Percentiles rank a stretch among this genome's conserved stretches.
Conservation (phyloP, 148 eudicot genomes). For the Mesembryanthemum crystallinum region DNA sequence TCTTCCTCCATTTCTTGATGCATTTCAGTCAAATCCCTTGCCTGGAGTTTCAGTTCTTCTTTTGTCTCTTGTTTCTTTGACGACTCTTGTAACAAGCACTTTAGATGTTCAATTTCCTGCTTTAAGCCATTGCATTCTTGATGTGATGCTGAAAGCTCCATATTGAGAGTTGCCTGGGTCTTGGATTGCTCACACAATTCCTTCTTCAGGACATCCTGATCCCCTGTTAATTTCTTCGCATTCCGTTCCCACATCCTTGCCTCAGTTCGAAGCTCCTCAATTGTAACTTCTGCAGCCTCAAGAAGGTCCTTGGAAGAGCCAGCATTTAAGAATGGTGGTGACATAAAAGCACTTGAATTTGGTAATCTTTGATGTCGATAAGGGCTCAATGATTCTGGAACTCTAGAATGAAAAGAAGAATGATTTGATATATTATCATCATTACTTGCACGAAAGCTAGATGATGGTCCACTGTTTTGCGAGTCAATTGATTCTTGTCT, state of each 20-base stretch:
- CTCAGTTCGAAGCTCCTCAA: constrained; percentile 65
- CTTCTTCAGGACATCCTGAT: constrained; percentile 57
- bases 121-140: constrained; percentile 49
- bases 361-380: constrained; percentile 29
- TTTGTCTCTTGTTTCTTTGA: constrained; percentile 24
- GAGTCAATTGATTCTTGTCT: constrained; percentile 42
- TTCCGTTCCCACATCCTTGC: constrained; percentile 84
- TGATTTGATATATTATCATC: constrained; percentile 38
- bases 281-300: constrained; percentile 72
- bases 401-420: constrained; percentile 35
- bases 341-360: constrained; percentile 28
- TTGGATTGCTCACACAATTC: constrained; percentile 59
- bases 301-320: constrained; percentile 59
- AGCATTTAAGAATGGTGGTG: constrained; percentile 37
- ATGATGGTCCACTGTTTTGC: constrained; percentile 34
- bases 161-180: constrained; percentile 45
- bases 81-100: constrained; percentile 42
- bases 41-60: constrained; percentile 38
- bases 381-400: constrained; percentile 26
- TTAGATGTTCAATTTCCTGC: constrained; percentile 58
- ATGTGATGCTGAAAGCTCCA: constrained; percentile 69
- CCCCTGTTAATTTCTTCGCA: constrained; percentile 56
- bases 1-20: constrained; percentile 68
- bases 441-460: constrained; percentile 23
- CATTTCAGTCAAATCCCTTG: constrained; percentile 36